A percentile compares a stretch with the other conserved stretches of the same genome.
These are phyloP conservation scores for Saturnispora gosingensis DNA, from an alignment of 805 yeast genomes.

Conservation along the genomic window DNA sequence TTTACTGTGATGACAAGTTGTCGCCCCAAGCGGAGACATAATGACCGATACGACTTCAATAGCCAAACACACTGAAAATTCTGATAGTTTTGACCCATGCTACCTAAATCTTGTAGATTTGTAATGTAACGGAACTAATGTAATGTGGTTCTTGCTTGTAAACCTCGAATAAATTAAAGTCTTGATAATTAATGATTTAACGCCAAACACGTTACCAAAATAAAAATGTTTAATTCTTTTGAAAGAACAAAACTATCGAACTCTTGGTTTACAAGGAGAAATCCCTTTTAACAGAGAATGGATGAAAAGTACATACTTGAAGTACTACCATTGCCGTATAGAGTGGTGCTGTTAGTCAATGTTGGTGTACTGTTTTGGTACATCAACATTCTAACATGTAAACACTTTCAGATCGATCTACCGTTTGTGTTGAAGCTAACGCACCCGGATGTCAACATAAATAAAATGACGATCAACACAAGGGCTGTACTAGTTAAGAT, in stretches of 20 bases:
- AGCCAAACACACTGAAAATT: constrained; percentile 59
- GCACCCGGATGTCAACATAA: constrained; percentile 17
- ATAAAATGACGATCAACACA: constrained; percentile 13
- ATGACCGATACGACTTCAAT: constrained; percentile 56
- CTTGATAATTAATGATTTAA: too few species aligned
- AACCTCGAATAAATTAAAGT: too few species aligned
- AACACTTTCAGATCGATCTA: constrained; percentile 35
- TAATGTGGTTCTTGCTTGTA: not conserved
- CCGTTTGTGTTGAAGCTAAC: constrained; percentile 31
- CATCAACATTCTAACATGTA: constrained; percentile 33
- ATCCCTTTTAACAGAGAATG: not conserved
- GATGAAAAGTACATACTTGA: not conserved
- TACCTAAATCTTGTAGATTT: not conserved
- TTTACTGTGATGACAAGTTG: constrained; percentile 50
- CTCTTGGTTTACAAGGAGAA: too few species aligned
- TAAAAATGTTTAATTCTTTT: not conserved
- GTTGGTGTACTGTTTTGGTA: constrained; percentile 49
- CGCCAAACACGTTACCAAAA: too few species aligned
- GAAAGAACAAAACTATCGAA: not conserved
- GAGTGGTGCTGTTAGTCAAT: constrained; percentile 40
- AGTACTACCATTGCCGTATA: constrained; percentile 37
- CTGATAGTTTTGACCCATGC: constrained; percentile 32
- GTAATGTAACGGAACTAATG: not conserved
- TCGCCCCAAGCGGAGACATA: constrained; percentile 66
- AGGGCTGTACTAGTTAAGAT: constrained; percentile 16